Evolutionary conservation across 176 grass and related monocot genomes (phyloP).

Genomic region (Aegilops speltoides): DNA sequence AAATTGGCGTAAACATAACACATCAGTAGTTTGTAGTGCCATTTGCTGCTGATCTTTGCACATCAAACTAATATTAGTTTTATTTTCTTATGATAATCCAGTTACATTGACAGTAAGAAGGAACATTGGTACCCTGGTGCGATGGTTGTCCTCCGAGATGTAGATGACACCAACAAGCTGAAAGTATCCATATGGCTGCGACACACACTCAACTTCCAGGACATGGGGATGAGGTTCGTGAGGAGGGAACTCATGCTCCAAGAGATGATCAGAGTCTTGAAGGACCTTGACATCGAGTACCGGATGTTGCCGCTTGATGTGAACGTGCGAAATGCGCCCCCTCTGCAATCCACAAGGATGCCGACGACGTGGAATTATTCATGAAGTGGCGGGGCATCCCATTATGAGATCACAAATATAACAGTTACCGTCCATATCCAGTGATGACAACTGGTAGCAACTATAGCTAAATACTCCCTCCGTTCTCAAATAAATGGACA

Average conservation of each 20-base stretch:
- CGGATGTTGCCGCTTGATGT: conserved; percentile 65
- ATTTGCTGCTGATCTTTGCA: neutral
- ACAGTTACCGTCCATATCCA: neutral
- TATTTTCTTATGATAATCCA: neutral
- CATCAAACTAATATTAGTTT: neutral
- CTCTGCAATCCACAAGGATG: conserved; percentile 36
- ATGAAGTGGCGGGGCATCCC: neutral
- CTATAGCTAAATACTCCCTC: neutral
- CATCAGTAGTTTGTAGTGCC: neutral
- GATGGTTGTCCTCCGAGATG: conserved; percentile 42
- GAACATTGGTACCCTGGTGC: conserved; percentile 55
- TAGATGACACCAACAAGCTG: conserved; percentile 54
- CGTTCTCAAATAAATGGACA: neutral
- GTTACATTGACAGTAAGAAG: conserved; percentile 51
- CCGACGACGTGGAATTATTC: conserved; percentile 59
- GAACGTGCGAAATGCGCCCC: conserved; percentile 43
- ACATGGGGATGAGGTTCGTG: conserved; percentile 49
- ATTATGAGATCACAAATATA: neutral
- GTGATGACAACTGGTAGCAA: neutral
- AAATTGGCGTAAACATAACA: too few species aligned
- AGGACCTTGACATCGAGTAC: conserved; percentile 69
- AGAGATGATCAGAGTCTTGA: conserved; percentile 55
- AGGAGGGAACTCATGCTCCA: conserved; percentile 51
- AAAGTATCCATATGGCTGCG: conserved; percentile 50
- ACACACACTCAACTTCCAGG: conserved; percentile 56